Base-by-base conservation (phyloP, 345 rosid species). In the Lepidium aucheri region DNA sequence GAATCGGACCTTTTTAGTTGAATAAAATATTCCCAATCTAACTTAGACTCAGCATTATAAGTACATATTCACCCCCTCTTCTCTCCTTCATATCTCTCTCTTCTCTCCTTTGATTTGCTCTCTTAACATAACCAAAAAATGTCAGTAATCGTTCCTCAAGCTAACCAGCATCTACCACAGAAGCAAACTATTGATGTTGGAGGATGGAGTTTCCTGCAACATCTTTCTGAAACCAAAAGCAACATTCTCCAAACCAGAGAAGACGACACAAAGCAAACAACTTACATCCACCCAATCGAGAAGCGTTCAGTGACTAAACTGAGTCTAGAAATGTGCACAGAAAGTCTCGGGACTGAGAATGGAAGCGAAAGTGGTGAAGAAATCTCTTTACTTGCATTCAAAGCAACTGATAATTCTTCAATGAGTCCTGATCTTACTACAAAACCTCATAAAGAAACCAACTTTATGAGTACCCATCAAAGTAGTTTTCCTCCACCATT, bases 241-340 rank as follows among this genome's bases (percentile, higher is more conserved):
- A 28, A 28, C 32, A 65, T 45, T 64, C 43, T 56, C 44, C 42
- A 35, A 13, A 56, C 30, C 53, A 45, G 36, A 53, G 42, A 63
- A 60, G 65, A 66, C 33, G 30, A 40, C 14, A 64, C 69, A 58
- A 32, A 58, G 6, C 65, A 61, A 9, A 56, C 69, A 35, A 64
- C 57, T 33, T 87, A 87, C 65, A 81, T 89, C 16, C 87, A 84
- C 46, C 95, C 91, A 2, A 75, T 68, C 3, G 70, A 65, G 11
- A 82, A 85, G 76, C 82, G 82, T 45, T 77, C 85, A 1, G 36
- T 75, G 11, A 69, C 83, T 9, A 62, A 15, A 40, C 82, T 92
- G 2, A 87, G 96, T 78, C 79, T 90, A 8, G 86, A 85, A 73
- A 82, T 88, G 84, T 93, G 98, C 77, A 93, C 98, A 13, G 98